Base-by-base conservation (phyloP, 352 stramenopile genomes). In the Globisporangium emineosum region DNA sequence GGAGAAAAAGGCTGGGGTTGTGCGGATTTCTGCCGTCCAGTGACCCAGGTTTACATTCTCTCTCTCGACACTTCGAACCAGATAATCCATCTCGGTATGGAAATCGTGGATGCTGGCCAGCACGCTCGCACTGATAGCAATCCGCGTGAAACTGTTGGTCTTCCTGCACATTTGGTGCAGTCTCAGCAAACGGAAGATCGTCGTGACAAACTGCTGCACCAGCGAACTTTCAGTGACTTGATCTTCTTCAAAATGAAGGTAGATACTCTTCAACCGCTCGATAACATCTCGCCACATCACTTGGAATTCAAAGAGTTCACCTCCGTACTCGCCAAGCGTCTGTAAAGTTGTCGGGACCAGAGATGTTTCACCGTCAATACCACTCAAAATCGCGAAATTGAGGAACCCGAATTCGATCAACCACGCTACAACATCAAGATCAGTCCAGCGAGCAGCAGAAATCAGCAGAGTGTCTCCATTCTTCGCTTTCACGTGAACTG, bases 21-120 rank as follows among this genome's bases (percentile, higher is more conserved):
- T 21, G 30, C 25, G 19, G n/a, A 43, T 58, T 2, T 21, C n/a
- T 30, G 9, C 23, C n/a, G 25, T 10, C 29, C 30, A 35, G 17
- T 19, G 10, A 23, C 13, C 15, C 10, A 23, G 45, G 13, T 8
- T 27, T 40, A 25, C 23, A 5, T 3, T 37, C 30, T 55, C 29
- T 25, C 30, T 25, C 15, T 30, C 30, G 32, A 55, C 47, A 32
- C 42, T 33, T 27, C 57, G 57, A 40, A 33, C 29, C 57, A 62
- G n/a, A 23, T 45, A 35, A 55, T 62, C 42, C 30, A 62, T 55
- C 57, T 62, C 42, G 19, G 57, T 54, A 15, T 62, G 42, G 40
- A 62, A 62, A 15, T 62, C 57, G 13, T 62, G 42, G 17, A 62
- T 45, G 42, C 57, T 62, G 29, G 4, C 30, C 17, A 17, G 8